A percentile compares a stretch with the other conserved stretches of the same genome.
Conservation (phyloP, 1,139 yeast species). For the Yamadazyma jaroonii region DNA sequence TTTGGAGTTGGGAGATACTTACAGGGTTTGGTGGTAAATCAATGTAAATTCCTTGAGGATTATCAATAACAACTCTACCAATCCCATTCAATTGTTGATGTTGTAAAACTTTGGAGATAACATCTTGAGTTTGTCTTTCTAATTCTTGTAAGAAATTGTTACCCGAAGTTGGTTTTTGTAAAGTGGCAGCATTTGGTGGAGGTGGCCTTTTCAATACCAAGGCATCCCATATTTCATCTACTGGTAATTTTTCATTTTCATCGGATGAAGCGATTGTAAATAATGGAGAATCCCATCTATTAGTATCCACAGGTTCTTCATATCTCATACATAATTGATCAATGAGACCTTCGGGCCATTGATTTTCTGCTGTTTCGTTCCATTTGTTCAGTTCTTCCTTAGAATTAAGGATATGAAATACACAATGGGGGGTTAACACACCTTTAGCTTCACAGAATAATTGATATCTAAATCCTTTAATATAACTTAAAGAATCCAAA, state of each 20-base stretch:
- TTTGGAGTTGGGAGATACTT: conserved; percentile 75
- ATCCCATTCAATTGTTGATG: conserved; percentile 61
- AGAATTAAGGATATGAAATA: conserved; percentile 75
- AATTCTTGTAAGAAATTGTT: conserved; percentile 76
- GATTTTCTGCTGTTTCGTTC: conserved; percentile 39
- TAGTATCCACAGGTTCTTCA: conserved; percentile 87
- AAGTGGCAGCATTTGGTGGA: conserved; percentile 76
- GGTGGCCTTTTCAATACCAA: conserved; percentile 60
- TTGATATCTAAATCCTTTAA: conserved; percentile 94
- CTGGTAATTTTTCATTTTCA: conserved; percentile 48
- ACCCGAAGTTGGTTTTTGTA: conserved; percentile 68
- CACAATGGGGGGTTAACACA: conserved; percentile 76
- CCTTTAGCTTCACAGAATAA: conserved; percentile 91
- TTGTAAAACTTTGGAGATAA: conserved; percentile 56
- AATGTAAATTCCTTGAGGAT: conserved; percentile 39
- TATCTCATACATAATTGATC: conserved; percentile 76
- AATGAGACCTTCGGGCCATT: conserved; percentile 71
- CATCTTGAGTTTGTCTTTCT: conserved; percentile 68
- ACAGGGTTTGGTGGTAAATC: conserved; percentile 64
- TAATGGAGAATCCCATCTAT: conserved; percentile 94
- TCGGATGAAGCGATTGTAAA: conserved; percentile 66
- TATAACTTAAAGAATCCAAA: conserved; percentile 82
- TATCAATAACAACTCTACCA: conserved; percentile 41
- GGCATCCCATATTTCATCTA: conserved; percentile 71
- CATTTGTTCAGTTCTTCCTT: conserved; percentile 58